Conservation (phyloP, 306 rosid species). For the Corylus heterophylla region DNA sequence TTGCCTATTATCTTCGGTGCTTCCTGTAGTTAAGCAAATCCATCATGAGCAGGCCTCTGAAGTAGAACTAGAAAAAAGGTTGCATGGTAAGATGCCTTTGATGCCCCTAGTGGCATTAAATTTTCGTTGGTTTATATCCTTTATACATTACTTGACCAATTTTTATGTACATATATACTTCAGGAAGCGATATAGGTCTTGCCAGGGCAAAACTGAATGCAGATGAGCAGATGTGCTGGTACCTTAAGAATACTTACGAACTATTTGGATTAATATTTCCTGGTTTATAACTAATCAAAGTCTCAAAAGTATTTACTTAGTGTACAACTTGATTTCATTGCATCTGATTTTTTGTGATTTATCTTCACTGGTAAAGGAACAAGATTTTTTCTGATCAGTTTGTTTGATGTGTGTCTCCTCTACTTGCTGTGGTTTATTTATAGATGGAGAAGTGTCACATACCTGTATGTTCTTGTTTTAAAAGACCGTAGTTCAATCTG, state of each 20-base stretch:
- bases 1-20: conserved; percentile 75
- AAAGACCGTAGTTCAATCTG: conserved; percentile 18
- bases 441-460: conserved; percentile 3
- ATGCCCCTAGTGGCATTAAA: conserved; percentile 4
- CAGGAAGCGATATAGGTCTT: conserved; percentile 81
- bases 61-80: conserved; percentile 83
- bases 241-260: conserved; percentile 19
- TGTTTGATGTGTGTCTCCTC: conserved; percentile 11
- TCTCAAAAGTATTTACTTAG: not conserved
- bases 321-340: not conserved
- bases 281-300: not conserved
- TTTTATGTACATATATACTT: conserved; percentile 31
- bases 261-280: not conserved
- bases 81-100: conserved; percentile 62
- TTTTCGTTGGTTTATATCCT: conserved; percentile 18
- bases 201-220: conserved; percentile 84
- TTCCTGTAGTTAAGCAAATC: conserved; percentile 85
- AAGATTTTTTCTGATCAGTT: not conserved
- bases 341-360: conserved; percentile 2
- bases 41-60: conserved; percentile 81
- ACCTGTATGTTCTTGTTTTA: not conserved
- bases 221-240: conserved; percentile 99
- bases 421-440: conserved; percentile 6
- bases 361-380: conserved; percentile 11
- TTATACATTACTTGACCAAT: conserved; percentile 20